phyloP scores from a whole-genome alignment of 164 flowering plant species.

The Tetrastigma voinierianum region DNA sequence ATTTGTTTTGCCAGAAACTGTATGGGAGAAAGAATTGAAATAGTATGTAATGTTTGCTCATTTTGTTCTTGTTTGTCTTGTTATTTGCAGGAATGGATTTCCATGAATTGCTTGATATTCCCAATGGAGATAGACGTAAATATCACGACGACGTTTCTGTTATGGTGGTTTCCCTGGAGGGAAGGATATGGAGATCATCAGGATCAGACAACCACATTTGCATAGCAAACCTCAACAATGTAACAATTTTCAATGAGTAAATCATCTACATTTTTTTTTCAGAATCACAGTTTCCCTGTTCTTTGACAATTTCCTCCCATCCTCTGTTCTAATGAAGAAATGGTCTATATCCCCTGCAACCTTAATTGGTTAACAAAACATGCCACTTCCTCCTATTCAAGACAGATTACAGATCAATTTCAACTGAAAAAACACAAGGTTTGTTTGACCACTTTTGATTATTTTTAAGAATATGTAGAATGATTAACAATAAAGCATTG shows the following conservation, averaged over 20 bases:
- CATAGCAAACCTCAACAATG: slow-evolving; percentile 6
- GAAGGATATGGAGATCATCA: slow-evolving; percentile 60
- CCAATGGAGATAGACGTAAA: slow-evolving; percentile 65
- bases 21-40: neutral
- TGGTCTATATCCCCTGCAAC: no score
- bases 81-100: slow-evolving; percentile 65
- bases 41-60: neutral
- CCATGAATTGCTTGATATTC: slow-evolving; percentile 65
- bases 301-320: neutral
- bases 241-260: slow-evolving; percentile 16
- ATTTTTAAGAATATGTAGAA: no score
- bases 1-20: neutral
- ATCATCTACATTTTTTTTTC: slow-evolving; percentile 12
- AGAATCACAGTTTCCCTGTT: slow-evolving; percentile 2
- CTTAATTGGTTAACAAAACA: no score
- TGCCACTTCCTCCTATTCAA: no score
- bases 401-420: no score
- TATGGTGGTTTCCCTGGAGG: slow-evolving; percentile 69
- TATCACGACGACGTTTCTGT: slow-evolving; percentile 75
- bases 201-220: slow-evolving; percentile 21
- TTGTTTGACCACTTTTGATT: no score
- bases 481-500: no score
- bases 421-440: no score
- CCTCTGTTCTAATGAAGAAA: no score
- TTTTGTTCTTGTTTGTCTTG: neutral